Base-by-base conservation (phyloP, 345 rosid genomes). In the Acer yangbiense region DNA sequence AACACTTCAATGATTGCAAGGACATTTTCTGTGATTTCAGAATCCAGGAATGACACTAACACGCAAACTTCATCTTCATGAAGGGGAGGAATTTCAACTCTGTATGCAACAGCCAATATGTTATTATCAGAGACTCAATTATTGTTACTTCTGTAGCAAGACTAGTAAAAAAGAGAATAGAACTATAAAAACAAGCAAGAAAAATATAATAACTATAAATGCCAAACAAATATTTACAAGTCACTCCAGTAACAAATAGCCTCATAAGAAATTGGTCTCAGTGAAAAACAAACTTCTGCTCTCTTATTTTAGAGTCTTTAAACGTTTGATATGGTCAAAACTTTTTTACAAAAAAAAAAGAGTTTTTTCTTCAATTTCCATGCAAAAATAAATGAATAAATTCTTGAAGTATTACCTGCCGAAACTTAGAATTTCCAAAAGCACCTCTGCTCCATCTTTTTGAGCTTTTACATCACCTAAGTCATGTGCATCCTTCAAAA, bases 401-500 rank as follows among this genome's bases (percentile, higher is more conserved):
- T 16, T 8, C 20, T 32, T 6, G 43, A 77, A 77, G 58, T 25
- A 44, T 72, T 73, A 84, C 89, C 86, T 79, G 86, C 76, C 50
- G n/a, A 57, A 18, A 14, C 73, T 77, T 66, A 84, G 66, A 82
- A 84, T 68, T 14, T 80, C 82, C 35, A 79, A 62, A 75, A 86
- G 79, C 72, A 82, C 79, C 57, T 84, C 87, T 2, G 82, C 82
- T 58, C 84, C 81, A 69, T 76, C 78, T 46, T 78, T 73, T 57
- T 77, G 83, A 70, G 86, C 85, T 60, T 76, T 69, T 39, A 57
- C 68, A 69, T 86, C 87, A 60, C 71, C 11, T 1, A 35, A 16
- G 50, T 82, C 79, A 43, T 27, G 46, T 20, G 87, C 87, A 60
- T 78, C 80, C 77, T 76, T 76, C 78, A 87, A 44, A 76, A 85